Conservation (phyloP, 768 basidiomycete species). For the Boletus bicolor region DNA sequence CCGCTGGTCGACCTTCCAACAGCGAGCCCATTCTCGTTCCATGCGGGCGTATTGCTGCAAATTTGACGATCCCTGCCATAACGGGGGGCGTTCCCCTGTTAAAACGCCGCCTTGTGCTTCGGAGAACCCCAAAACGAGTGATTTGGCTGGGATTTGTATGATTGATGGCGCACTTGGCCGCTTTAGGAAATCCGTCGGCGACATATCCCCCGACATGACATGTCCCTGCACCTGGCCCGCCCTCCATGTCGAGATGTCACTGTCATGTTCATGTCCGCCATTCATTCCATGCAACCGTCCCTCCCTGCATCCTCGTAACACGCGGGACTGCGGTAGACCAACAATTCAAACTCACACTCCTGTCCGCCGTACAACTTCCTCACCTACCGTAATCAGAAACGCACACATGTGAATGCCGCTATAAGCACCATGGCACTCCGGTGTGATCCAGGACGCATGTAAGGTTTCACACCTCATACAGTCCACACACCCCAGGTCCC, state of each 20-base stretch:
- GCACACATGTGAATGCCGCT: conserved; percentile 35
- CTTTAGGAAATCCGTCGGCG: conserved; percentile 28
- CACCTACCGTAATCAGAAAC: conserved; percentile 33
- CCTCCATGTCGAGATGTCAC: conserved; percentile 26
- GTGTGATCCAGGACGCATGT: conserved; percentile 31
- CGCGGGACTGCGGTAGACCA: conserved; percentile 18
- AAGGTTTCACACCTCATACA: conserved; percentile 35
- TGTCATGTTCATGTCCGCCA: conserved; percentile 27
- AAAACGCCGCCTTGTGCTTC: conserved; percentile 19
- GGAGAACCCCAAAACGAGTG: conserved; percentile 26
- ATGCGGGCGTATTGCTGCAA: not conserved
- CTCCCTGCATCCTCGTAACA: conserved; percentile 13
- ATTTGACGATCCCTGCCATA: conserved; percentile 30
- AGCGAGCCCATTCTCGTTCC: not conserved
- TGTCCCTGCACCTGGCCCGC: conserved; percentile 16
- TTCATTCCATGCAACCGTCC: conserved; percentile 4
- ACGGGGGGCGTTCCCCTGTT: conserved; percentile 17
- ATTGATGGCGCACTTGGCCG: conserved; percentile 27
- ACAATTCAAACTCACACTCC: conserved; percentile 18
- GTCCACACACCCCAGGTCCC: conserved; percentile 33
- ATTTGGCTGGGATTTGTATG: conserved; percentile 19
- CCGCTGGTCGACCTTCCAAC: not conserved
- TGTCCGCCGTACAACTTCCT: conserved; percentile 30
- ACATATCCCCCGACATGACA: conserved; percentile 25
- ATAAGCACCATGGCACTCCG: conserved; percentile 23